Evolutionary conservation across 2,329 filamentous ascomycete species (phyloP), one percentile per base, ranked within the genome.

Genomic region (Trichoderma afroharzianum): DNA sequence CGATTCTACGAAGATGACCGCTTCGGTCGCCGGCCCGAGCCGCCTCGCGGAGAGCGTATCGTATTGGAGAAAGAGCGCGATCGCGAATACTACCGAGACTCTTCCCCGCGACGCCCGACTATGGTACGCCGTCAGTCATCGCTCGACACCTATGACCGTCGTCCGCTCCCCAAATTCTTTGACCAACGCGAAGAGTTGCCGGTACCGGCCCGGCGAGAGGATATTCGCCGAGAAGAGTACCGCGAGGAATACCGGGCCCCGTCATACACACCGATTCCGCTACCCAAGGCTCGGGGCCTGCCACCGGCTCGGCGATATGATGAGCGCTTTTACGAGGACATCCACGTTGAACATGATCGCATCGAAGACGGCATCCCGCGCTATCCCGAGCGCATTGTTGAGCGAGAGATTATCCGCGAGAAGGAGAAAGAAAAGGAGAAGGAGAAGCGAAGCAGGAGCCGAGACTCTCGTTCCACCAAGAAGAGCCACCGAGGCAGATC

Each of bases 141-240:
- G 67, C 86, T 97, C 50, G 95, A 97, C 80, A 97, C 93, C 0
- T 97, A 94, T 78, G 95, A 98, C 81, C 90, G 94, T 63, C 90
- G 90, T 32, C 91, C 93, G 1, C 78, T 81, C 3, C 81, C 81
- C 9, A 78, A 80, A 63, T 84, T 85, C 75, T 85, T 84, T 68
- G 86, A 91, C 47, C 83, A 79, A 69, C 81, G 86, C 24, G 88
- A 90, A 66, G 89, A 92, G 73, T 90, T 90, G 75, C 85, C 87
- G n/a, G 85, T 88, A n/a, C 88, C 89, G 2, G 84, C 84, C 12
- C 81, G 85, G 68, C 80, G 84, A 5, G 82, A 84, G 69, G 86
- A 85, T 72, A 80, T 83, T 74, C 83, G 82, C 63, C 83, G 86
- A 21, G 87, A 83, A 59, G 85, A 83, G 74, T 83, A 81, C 67